These are phyloP conservation scores for Amauroascus verrucosus DNA, from an alignment of 2,329 filamentous ascomycete species.

Conservation along the genomic window DNA sequence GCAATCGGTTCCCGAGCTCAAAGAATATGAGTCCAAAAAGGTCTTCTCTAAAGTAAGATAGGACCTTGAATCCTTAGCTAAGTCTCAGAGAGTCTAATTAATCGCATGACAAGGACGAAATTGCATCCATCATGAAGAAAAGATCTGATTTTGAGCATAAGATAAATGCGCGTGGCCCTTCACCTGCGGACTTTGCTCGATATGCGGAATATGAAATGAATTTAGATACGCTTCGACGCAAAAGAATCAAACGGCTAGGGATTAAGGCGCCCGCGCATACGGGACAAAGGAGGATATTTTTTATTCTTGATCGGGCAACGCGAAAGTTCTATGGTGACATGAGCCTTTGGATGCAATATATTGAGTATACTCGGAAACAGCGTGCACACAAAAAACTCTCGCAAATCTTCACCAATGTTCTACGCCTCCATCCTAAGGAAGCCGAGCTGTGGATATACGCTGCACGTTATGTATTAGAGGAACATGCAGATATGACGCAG, in stretches of 20 bases:
- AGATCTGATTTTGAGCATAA: slow-evolving; percentile 89
- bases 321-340: slow-evolving; percentile 73
- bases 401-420: slow-evolving; percentile 53
- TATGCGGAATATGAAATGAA: slow-evolving; percentile 67
- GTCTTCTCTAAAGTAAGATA: slow-evolving; percentile 66
- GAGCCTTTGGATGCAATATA: slow-evolving; percentile 79
- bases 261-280: slow-evolving; percentile 61
- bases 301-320: slow-evolving; percentile 78
- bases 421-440: slow-evolving; percentile 78
- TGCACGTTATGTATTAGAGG: slow-evolving; percentile 66
- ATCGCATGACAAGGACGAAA: slow-evolving; percentile 59
- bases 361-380: slow-evolving; percentile 64
- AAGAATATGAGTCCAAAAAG: slow-evolving; percentile 82
- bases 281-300: slow-evolving; percentile 74
- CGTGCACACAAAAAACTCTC: slow-evolving; percentile 53
- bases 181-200: slow-evolving; percentile 66
- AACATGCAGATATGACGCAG: slow-evolving; percentile 74
- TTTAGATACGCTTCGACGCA: slow-evolving; percentile 63
- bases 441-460: slow-evolving; percentile 74
- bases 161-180: slow-evolving; percentile 69
- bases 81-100: background rate
- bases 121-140: slow-evolving; percentile 76
- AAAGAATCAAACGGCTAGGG: slow-evolving; percentile 70
- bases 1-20: slow-evolving; percentile 80
- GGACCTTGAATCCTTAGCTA: background rate